Evolutionary conservation across 495 filamentous ascomycete species (phyloP).

Genomic region (Durotheca rogersii): DNA sequence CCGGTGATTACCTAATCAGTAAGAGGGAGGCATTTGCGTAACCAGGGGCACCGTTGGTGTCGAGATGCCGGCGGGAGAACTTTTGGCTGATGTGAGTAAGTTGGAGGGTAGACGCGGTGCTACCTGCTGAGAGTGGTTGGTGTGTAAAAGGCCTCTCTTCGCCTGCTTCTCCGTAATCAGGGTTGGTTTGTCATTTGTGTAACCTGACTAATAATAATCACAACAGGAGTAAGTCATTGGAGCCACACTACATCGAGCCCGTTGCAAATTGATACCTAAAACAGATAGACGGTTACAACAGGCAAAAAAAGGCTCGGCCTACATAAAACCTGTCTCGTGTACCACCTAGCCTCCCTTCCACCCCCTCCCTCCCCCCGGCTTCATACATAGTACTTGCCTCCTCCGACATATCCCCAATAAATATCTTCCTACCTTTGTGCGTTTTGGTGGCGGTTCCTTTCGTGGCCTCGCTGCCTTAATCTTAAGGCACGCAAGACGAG

Average conservation of each 20-base stretch:
- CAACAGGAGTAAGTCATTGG: slow-evolving; percentile 1
- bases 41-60: neutral
- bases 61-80: slow-evolving; percentile 23
- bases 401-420: too few relatives aligned
- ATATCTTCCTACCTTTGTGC: too few relatives aligned
- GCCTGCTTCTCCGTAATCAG: slow-evolving; percentile 22
- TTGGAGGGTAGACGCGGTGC: slow-evolving; percentile 1
- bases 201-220: slow-evolving; percentile 22
- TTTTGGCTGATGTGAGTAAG: slow-evolving; percentile 6
- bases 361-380: too few relatives aligned
- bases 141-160: neutral
- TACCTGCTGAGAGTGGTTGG: slow-evolving; percentile 6
- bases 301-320: neutral
- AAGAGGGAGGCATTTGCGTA: slow-evolving; percentile 16
- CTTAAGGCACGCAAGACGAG: too few relatives aligned
- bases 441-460: too few relatives aligned
- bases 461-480: too few relatives aligned
- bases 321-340: slow-evolving; percentile 1
- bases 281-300: slow-evolving; percentile 3
- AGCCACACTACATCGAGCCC: slow-evolving; percentile 7
- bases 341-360: too few relatives aligned
- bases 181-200: slow-evolving; percentile 31
- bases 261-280: slow-evolving; percentile 32
- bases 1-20: slow-evolving; percentile 14
- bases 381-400: too few relatives aligned